Evolutionary conservation across 257 asterid genomes (phyloP), one percentile per base, ranked within the genome.

Genomic region (Eucommia ulmoides): DNA sequence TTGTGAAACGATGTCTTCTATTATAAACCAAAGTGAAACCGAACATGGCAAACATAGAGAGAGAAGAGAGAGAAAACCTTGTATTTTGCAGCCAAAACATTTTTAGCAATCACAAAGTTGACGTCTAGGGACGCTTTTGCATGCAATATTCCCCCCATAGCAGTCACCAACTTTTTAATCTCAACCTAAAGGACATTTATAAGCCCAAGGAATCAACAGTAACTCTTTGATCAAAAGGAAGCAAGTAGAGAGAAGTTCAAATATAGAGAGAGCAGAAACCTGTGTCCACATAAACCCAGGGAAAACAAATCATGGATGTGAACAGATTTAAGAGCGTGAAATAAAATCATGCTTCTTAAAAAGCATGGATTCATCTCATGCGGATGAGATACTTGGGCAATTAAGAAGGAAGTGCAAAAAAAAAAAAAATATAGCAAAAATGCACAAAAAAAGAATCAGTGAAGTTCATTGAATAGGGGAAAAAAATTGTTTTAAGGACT

Each of bases 101-200:
- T 81, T 79, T 86, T 83, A 65, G 65, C 96, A 61, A 91, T 72
- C 22, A 91, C 95, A 73, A 91, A 86, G 73, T 58, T 81, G 69
- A 85, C 92, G 69, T 86, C 96, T 50, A 78, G 53, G 57, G 96
- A 81, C 65, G 80, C 68, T 77, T 74, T 86, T 50, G 68, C 56
- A 19, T 53, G 84, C 64, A 91, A 51, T 24, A 74, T 65, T 63
- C 96, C 99, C 60, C 95, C 95, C 99, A 91, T 91, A 38, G 96
- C 92, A 47, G 74, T 50, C 24, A 86, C 84, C 81, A 77, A 70
- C 75, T 78, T 80, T 33, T 47, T 74, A 46, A 91, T 81, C 62
- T 76, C 72, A 52, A 64, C 88, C 99, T 91, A 66, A 66, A 69
- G 52, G 68, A 41, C 53, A 65, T 16, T 29, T 47, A 58, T 63